Evolutionary conservation across 306 rosid genomes (phyloP).

Genomic region (Pterocarpus macrocarpus): DNA sequence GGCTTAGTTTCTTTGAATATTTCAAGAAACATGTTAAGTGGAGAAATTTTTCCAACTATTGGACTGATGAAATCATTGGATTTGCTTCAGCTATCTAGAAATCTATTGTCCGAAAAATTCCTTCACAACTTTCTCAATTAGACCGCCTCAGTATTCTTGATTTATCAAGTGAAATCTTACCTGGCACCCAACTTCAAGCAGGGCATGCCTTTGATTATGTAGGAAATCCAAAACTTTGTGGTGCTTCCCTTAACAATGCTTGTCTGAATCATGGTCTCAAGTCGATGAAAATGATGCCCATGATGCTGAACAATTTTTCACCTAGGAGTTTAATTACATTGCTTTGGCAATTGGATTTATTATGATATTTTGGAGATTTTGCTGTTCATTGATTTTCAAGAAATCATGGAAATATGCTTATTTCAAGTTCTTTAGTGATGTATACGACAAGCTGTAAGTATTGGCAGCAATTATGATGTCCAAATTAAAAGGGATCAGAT

Average conservation of each 20-base stretch:
- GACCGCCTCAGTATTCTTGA: not conserved
- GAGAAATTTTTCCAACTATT: not conserved
- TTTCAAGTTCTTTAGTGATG: not conserved
- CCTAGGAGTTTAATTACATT: not conserved
- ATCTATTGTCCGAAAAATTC: not conserved
- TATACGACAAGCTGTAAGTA: not conserved
- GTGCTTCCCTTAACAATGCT: not conserved
- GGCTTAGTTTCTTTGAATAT: constrained; percentile 42
- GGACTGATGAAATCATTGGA: not conserved
- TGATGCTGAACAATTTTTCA: not conserved
- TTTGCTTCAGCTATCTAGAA: not conserved
- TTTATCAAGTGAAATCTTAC: not conserved
- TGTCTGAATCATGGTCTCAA: not conserved
- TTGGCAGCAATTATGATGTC: not conserved
- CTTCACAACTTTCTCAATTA: not conserved
- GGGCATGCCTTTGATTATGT: not conserved
- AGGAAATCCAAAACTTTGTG: not conserved
- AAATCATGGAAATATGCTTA: not conserved
- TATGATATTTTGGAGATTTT: not conserved
- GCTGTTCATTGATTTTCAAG: not conserved
- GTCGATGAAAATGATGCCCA: not conserved
- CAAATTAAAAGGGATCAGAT: not conserved
- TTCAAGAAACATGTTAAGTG: not conserved
- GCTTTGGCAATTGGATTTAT: too few relatives aligned
- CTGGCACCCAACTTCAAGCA: not conserved